Conservation (phyloP, 2,329 filamentous ascomycete species). For the Cladophialophora bantiana region DNA sequence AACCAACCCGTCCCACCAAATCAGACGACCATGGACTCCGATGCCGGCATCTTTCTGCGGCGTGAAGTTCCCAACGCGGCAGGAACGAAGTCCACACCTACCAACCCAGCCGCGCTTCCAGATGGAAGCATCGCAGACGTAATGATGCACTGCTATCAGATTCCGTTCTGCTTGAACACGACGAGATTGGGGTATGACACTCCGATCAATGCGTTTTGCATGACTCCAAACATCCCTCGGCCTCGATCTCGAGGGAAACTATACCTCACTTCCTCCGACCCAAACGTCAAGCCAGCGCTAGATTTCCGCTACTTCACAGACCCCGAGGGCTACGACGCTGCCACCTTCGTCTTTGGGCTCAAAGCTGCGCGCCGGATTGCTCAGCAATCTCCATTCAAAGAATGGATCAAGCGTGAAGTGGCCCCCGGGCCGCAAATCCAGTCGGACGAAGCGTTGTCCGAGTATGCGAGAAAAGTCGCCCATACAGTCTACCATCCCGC, state of each 20-base stretch:
- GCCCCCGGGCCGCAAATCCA: slow-evolving; percentile 76
- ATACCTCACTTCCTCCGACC: slow-evolving; percentile 78
- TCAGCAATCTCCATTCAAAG: slow-evolving; percentile 75
- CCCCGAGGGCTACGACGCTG: slow-evolving; percentile 82
- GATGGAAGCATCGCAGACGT: slow-evolving; percentile 82
- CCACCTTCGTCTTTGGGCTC: slow-evolving; percentile 78
- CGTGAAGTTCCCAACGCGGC: slow-evolving; percentile 75
- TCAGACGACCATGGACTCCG: slow-evolving; percentile 90
- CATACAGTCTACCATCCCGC: slow-evolving; percentile 92
- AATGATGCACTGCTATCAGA: slow-evolving; percentile 98
- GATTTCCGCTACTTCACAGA: slow-evolving; percentile 93
- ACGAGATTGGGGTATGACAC: slow-evolving; percentile 76
- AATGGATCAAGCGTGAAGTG: slow-evolving; percentile 83
- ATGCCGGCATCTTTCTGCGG: slow-evolving; percentile 86
- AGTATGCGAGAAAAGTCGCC: slow-evolving; percentile 80
- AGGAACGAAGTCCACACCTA: slow-evolving; percentile 51
- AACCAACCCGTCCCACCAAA: slow-evolving; percentile 77
- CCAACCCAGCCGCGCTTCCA: slow-evolving; percentile 56
- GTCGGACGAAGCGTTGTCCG: slow-evolving; percentile 78
- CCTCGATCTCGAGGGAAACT: slow-evolving; percentile 78
- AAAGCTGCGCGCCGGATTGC: slow-evolving; percentile 79
- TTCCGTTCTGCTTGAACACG: slow-evolving; percentile 89
- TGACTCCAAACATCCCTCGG: slow-evolving; percentile 89
- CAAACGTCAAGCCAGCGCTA: slow-evolving; percentile 77
- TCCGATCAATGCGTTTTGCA: slow-evolving; percentile 82